Percentiles rank a stretch among this genome's conserved stretches.
Evolutionary conservation across 2,329 filamentous ascomycete species (phyloP).

Genomic region (Nemania abortiva): DNA sequence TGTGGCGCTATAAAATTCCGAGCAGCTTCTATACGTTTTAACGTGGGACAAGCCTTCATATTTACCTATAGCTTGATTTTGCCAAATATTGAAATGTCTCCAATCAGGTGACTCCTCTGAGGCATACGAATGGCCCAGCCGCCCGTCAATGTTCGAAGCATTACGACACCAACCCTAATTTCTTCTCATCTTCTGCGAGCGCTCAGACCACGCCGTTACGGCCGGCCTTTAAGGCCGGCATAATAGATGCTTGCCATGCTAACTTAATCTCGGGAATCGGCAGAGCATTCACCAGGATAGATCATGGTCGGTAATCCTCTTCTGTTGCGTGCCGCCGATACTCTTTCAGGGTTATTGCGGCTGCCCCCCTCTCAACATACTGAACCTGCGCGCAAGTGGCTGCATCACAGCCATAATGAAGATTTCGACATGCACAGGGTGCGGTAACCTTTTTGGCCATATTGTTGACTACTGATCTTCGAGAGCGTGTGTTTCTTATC

Average conservation of each 20-base stretch:
- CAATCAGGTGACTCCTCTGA: neutral
- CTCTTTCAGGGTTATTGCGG: neutral
- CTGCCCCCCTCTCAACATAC: neutral
- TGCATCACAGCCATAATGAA: slow-evolving; percentile 2
- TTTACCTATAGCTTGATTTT: neutral
- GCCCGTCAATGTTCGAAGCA: neutral
- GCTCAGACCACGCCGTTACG: neutral
- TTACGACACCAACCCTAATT: neutral
- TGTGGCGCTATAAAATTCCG: neutral
- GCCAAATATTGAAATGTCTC: slow-evolving; percentile 11
- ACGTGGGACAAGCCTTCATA: neutral
- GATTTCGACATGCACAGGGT: neutral
- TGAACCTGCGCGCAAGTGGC: slow-evolving; percentile 2
- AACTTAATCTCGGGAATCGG: neutral
- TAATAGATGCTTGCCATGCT: neutral
- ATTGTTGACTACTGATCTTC: too few relatives aligned
- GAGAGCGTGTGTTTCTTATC: too few relatives aligned
- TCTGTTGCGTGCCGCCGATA: neutral
- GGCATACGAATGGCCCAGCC: neutral
- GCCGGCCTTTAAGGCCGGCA: neutral
- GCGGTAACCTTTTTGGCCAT: neutral
- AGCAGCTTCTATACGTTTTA: neutral
- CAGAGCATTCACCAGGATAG: neutral
- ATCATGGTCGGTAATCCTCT: neutral
- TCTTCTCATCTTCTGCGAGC: slow-evolving; percentile 2